Evolutionary conservation across 1,139 yeast species (phyloP).

Genomic region (Lizanozyma gosingica): DNA sequence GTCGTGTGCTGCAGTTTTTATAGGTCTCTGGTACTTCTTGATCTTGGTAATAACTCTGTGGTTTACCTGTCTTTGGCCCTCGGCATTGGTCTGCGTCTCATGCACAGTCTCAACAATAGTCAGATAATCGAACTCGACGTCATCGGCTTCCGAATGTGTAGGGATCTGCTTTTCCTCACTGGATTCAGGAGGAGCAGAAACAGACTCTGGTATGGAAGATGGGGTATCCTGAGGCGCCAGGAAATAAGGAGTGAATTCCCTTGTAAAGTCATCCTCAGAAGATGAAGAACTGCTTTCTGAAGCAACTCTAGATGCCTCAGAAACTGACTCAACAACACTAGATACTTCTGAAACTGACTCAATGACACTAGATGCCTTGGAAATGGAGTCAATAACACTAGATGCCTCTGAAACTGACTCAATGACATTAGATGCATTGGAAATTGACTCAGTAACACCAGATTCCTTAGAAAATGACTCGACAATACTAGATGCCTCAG

Average conservation of each 20-base stretch:
- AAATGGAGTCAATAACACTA: not conserved
- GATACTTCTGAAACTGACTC: not conserved
- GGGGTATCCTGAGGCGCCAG: too few relatives aligned
- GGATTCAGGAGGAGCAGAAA: not conserved
- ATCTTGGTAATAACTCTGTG: constrained; percentile 4
- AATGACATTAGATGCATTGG: not conserved
- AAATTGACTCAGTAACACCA: not conserved
- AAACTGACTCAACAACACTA: not conserved
- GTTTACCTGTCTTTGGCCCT: constrained; percentile 4
- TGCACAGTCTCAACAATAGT: not conserved
- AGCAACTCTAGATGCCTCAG: not conserved
- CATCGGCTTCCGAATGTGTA: not conserved
- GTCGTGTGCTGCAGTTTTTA: constrained; percentile 11
- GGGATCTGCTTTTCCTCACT: not conserved
- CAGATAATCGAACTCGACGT: not conserved
- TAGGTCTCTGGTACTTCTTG: constrained; percentile 4
- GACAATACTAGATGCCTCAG: not conserved
- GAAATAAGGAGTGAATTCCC: too few relatives aligned
- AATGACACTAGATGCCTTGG: not conserved
- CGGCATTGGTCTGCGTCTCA: not conserved
- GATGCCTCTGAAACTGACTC: not conserved
- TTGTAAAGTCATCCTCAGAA: not conserved
- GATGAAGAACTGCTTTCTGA: not conserved
- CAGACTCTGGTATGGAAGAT: too few relatives aligned
- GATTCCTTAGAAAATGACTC: not conserved